Evolutionary conservation across 768 basidiomycete genomes (phyloP), one percentile per base, ranked within the genome.

Genomic region (Russula brevipes): DNA sequence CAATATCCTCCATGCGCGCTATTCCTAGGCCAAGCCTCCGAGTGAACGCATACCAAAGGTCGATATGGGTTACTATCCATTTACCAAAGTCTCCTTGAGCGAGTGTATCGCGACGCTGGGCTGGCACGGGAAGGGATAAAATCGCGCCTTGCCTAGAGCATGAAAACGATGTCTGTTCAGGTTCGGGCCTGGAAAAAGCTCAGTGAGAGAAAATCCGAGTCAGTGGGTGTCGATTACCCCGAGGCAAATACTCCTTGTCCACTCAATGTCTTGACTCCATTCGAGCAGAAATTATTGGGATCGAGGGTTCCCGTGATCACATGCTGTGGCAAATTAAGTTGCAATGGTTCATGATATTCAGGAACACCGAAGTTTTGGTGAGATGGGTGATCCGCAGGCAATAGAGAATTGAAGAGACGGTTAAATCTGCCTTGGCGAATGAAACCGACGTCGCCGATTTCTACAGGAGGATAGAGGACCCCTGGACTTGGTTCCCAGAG

Each of bases 401-500:
- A 19, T 16, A 57, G 45, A 36, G 19, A 16, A 30, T 57, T 57
- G 33, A 57, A 24, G 24, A 24, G 24, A 24, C 24, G 24, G 24
- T 24, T 24, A 24, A 24, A 24, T 24, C 24, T 24, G 24, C 24
- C 24, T 24, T 24, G 24, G 24, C 24, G 24, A 24, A 24, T 24
- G 24, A 24, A 24, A 24, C 24, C 24, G 24, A 24, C 24, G 24
- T 24, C 24, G 24, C 24, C 24, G 24, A 24, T 24, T 24, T 24
- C n/a, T 39, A 53, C 52, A 12, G 52, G 5, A 39, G 35, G 36
- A 33, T n/a, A 55, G 8, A 33, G 54, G 10, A 14, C 14, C 8
- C 54, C 54, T 14, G 42, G 54, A 9, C 42, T 46, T n/a, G 55
- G 55, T 19, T 56, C 55, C 55, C 55, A 56, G 1, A 56, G 44